Percentiles rank a stretch among this genome's conserved stretches.
Conservation (phyloP, 805 yeast genomes). For the Kodamaea fukazawae region DNA sequence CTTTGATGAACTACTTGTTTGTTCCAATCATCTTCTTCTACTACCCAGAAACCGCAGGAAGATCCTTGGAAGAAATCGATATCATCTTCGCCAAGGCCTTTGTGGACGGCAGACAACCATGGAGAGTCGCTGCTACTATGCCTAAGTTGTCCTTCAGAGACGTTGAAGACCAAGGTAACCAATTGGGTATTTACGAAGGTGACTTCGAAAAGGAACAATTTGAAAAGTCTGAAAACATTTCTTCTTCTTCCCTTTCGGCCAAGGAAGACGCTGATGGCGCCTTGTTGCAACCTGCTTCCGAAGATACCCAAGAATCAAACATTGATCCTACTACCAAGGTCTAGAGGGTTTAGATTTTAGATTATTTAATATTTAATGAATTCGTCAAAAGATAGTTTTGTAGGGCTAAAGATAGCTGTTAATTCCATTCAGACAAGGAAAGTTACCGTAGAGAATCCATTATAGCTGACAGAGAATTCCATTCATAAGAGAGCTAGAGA, state of each 20-base stretch:
- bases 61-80: slow-evolving; percentile 46
- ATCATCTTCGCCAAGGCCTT: slow-evolving; percentile 63
- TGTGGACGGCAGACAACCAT: slow-evolving; percentile 56
- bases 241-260: slow-evolving; percentile 17
- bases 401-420: no score
- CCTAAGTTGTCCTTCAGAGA: slow-evolving; percentile 56
- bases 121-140: slow-evolving; percentile 60
- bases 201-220: slow-evolving; percentile 39
- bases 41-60: slow-evolving; percentile 38
- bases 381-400: no score
- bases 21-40: slow-evolving; percentile 41
- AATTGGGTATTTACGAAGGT: slow-evolving; percentile 51
- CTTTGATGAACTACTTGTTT: slow-evolving; percentile 35
- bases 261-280: slow-evolving; percentile 13
- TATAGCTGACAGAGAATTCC: no score
- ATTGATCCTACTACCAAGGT: slow-evolving; percentile 8
- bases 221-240: slow-evolving; percentile 27
- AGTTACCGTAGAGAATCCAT: no score
- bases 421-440: no score
- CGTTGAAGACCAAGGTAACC: slow-evolving; percentile 58
- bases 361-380: slow-evolving; percentile 7
- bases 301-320: slow-evolving; percentile 1
- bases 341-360: background rate
- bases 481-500: no score
- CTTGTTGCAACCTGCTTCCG: slow-evolving; percentile 3